Evolutionary conservation across 1,139 yeast species (phyloP), one percentile per base, ranked within the genome.

Genomic region (Meyerozyma elateridarum): DNA sequence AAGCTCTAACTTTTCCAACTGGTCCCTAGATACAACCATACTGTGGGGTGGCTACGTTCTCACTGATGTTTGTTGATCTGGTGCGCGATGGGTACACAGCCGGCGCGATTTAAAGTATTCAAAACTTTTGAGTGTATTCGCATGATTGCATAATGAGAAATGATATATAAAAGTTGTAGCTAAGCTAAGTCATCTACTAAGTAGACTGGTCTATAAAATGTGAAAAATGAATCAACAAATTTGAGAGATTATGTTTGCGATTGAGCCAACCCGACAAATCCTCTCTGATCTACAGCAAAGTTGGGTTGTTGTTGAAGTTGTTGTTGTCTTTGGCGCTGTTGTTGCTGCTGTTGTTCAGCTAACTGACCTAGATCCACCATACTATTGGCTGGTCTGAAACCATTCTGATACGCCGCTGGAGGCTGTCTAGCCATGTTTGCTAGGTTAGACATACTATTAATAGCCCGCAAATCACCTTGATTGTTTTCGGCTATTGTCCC

Each of bases 401-500:
- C 51, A 32, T 45, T 48, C 27, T 39, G 39, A 8, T 34, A 33
- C 15, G 32, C 34, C 15, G 36, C 28, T 6, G 37, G 40, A 7
- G 28, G 34, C 20, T 34, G 44, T 16, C 41, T 42, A 28, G 43
- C 43, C 37, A 42, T 36, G 8, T 35, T 54, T 14, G 59, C 51
- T 27, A 65, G 43, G 39, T 65, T 63, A 0, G 70, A 51, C 61
- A 64, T 62, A 39, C 71, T 65, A 42, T 59, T 54, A 22, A 62
- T 57, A 4, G 60, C 44, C 22, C 71, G 42, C 21, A 64, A 47
- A 34, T 59, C 62, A 5, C 40, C 42, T 7, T 29, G 35, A 17
- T 18, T 30, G 14, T 22, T 34, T 6, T 27, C 33, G 9, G 30
- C 25, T 7, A 20, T 8, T 14, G 28, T 18, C 11, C 14, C 20